A percentile compares a stretch with the other conserved stretches of the same genome.
These are phyloP conservation scores for Rosa chinensis DNA, from an alignment of 306 rosid genomes.

Conservation along the genomic window DNA sequence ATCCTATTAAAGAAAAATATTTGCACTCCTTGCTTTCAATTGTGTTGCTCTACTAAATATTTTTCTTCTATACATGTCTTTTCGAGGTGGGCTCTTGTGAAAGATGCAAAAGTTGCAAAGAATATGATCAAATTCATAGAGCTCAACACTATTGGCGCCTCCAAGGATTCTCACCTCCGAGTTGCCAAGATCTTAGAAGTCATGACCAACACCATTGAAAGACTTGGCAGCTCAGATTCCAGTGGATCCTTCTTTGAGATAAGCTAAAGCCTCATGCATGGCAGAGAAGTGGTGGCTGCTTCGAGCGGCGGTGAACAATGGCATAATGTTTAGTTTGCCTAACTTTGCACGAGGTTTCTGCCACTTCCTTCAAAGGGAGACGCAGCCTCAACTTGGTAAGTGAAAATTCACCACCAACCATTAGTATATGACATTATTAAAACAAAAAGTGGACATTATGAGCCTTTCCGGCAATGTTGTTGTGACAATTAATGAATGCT, in stretches of 20 bases:
- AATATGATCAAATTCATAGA: slow-evolving; percentile 77
- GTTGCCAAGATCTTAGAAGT: slow-evolving; percentile 72
- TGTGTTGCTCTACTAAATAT: neutral
- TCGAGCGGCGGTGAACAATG: slow-evolving; percentile 41
- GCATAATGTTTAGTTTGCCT: slow-evolving; percentile 56
- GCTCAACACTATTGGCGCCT: slow-evolving; percentile 82
- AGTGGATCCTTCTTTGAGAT: slow-evolving; percentile 52
- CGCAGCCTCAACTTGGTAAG: slow-evolving; percentile 70
- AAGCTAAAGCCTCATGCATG: slow-evolving; percentile 45
- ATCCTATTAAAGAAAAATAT: neutral
- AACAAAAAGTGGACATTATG: neutral
- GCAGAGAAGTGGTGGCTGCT: slow-evolving; percentile 64
- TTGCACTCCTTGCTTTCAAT: neutral
- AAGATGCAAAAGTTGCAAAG: slow-evolving; percentile 60
- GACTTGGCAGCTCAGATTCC: slow-evolving; percentile 10
- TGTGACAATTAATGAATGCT: neutral
- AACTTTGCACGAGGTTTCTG: slow-evolving; percentile 46
- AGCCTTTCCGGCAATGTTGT: neutral
- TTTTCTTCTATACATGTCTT: neutral
- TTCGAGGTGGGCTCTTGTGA: slow-evolving; percentile 87
- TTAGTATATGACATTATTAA: neutral
- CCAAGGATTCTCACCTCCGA: slow-evolving; percentile 85
- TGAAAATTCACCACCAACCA: neutral
- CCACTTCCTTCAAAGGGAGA: slow-evolving; percentile 39
- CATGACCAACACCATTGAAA: slow-evolving; percentile 48